Conservation (phyloP, 2,329 filamentous ascomycete genomes). For the Tothia fuscella region DNA sequence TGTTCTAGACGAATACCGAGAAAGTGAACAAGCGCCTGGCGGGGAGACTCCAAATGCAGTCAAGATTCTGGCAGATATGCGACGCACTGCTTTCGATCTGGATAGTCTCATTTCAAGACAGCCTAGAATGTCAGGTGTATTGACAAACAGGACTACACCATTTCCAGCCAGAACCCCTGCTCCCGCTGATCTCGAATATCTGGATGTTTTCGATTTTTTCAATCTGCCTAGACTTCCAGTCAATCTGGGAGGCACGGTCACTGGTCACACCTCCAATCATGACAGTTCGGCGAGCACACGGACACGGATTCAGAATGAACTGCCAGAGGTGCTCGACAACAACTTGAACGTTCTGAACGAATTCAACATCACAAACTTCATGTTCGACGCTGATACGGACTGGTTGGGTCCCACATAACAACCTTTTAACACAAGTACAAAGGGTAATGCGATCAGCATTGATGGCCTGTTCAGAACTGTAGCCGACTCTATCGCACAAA, state of each 20-base stretch:
- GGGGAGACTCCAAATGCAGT: slow-evolving; percentile 70
- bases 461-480: too few species aligned
- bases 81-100: slow-evolving; percentile 77
- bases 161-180: slow-evolving; percentile 58
- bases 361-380: slow-evolving; percentile 69
- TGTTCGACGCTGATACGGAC: slow-evolving; percentile 61
- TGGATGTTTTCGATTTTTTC: slow-evolving; percentile 92
- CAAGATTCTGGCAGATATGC: slow-evolving; percentile 82
- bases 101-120: slow-evolving; percentile 82
- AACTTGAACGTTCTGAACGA: slow-evolving; percentile 37
- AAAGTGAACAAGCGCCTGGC: slow-evolving; percentile 35
- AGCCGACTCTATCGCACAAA: too few species aligned
- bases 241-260: slow-evolving; percentile 14
- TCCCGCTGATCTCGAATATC: slow-evolving; percentile 74
- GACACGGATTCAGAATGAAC: not conserved
- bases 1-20: slow-evolving; percentile 75
- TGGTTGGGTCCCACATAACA: slow-evolving; percentile 36
- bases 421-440: not conserved
- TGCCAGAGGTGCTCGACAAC: not conserved
- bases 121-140: slow-evolving; percentile 34
- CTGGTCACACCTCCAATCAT: slow-evolving; percentile 1
- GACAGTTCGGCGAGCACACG: slow-evolving; percentile 5
- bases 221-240: slow-evolving; percentile 66
- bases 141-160: not conserved
- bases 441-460: not conserved